These are phyloP conservation scores for Saccharomyces pastorianus DNA, from an alignment of 1,139 yeast genomes.

Conservation along the genomic window DNA sequence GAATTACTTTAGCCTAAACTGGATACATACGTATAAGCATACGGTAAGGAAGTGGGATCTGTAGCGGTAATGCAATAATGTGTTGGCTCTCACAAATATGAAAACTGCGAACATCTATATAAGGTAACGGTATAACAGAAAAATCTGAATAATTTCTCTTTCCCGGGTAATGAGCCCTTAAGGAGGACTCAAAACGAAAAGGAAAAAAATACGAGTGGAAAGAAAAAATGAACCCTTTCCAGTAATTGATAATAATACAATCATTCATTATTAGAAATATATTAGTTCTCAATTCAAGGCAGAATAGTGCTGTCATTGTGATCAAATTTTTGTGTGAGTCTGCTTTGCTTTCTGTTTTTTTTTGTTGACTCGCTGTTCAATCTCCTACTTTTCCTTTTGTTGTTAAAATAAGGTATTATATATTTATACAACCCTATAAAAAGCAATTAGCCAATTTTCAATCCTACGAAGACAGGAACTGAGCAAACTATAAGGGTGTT, in stretches of 20 bases:
- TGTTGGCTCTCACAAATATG: neutral
- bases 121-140: neutral
- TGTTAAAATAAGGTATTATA: neutral
- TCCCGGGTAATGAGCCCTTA: neutral
- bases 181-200: neutral
- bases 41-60: neutral
- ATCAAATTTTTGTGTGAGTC: neutral
- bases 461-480: neutral
- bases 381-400: neutral
- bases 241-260: neutral
- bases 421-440: neutral
- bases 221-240: constrained; percentile 1
- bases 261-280: neutral
- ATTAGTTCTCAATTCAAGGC: neutral
- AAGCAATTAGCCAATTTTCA: neutral
- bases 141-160: neutral
- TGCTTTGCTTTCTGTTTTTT: neutral
- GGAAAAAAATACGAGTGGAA: neutral
- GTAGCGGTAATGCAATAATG: constrained; percentile 1
- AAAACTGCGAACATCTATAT: neutral
- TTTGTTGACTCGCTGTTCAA: neutral
- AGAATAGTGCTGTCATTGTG: neutral
- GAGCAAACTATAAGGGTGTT: neutral
- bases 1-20: neutral
- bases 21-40: neutral